Evolutionary conservation across 371 early-diverging fungal species (phyloP), one percentile per base, ranked within the genome.

Genomic region (Polyrhizophydium stewartii): DNA sequence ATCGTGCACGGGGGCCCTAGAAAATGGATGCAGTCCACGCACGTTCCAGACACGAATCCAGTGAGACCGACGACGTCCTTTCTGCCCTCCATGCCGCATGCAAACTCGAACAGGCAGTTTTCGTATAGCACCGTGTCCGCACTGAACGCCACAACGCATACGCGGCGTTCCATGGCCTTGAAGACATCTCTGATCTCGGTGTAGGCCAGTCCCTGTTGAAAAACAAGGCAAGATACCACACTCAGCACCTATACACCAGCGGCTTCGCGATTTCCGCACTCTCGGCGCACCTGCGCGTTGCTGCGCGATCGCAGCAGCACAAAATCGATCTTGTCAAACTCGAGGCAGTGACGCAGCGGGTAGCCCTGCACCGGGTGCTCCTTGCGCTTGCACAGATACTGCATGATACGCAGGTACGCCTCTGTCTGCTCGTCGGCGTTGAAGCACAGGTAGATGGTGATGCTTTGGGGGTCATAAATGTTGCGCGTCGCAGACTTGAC

Each of bases 41-140:
- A 43, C 43, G 43, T 43, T 43, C 43, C 43, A 43, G 43, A 17
- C 16, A 43, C n/a, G n/a, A 43, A 43, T 43, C 43, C 43, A 43
- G 43, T 43, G n/a, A 43, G 17, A 43, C 43, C 43, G n/a, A 43
- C 43, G 16, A n/a, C 43, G 17, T 43, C n/a, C n/a, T 16, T n/a
- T 17, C 43, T 16, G 43, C n/a, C n/a, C n/a, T 43, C 43, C 43
- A 43, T 43, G 43, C 43, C n/a, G n/a, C n/a, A 43, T 17, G n/a
- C 43, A 16, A 43, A 17, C n/a, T 43, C 43, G 17, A 43, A 16
- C 16, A 43, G 43, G n/a, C 43, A 43, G n/a, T 43, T n/a, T n/a
- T 43, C 43, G 43, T 43, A 43, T n/a, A 43, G n/a, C 17, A 43
- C n/a, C 43, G n/a, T 43, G n/a, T 43, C 43, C 43, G 43, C 43